phyloP scores from a whole-genome alignment of 768 basidiomycete genomes.

The Naganishia onofrii region DNA sequence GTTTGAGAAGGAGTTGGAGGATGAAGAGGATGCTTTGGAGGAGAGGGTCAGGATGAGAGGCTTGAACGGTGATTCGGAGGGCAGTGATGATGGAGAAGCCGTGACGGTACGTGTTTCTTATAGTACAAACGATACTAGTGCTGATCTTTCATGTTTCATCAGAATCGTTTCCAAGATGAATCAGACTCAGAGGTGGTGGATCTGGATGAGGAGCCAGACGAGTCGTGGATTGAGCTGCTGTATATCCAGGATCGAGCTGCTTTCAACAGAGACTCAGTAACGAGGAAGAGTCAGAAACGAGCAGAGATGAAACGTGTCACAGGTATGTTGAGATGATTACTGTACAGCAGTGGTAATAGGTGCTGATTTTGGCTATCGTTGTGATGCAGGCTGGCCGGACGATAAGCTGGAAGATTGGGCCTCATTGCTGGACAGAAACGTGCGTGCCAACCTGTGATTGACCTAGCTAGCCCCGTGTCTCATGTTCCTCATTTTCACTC shows the following conservation, averaged over 20 bases:
- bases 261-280: conserved; percentile 69
- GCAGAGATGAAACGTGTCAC: conserved; percentile 67
- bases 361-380: background rate
- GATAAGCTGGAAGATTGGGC: conserved; percentile 91
- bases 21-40: conserved; percentile 30
- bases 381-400: conserved; percentile 64
- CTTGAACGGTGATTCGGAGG: conserved; percentile 22
- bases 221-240: conserved; percentile 18
- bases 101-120: background rate
- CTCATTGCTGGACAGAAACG: conserved; percentile 83
- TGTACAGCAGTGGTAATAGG: background rate
- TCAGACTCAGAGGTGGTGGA: conserved; percentile 6
- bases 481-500: conserved; percentile 19
- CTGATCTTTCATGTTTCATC: background rate
- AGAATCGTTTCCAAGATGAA: conserved; percentile 1
- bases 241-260: conserved; percentile 15
- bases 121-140: background rate
- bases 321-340: conserved; percentile 53
- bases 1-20: conserved; percentile 60
- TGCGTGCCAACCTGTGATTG: conserved; percentile 54
- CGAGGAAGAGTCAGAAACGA: conserved; percentile 67
- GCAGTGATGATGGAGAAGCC: conserved; percentile 25
- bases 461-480: background rate
- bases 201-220: conserved; percentile 20
- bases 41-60: conserved; percentile 28